Conservation (phyloP, 352 stramenopile species). For the Elongisporangium senticosum region DNA sequence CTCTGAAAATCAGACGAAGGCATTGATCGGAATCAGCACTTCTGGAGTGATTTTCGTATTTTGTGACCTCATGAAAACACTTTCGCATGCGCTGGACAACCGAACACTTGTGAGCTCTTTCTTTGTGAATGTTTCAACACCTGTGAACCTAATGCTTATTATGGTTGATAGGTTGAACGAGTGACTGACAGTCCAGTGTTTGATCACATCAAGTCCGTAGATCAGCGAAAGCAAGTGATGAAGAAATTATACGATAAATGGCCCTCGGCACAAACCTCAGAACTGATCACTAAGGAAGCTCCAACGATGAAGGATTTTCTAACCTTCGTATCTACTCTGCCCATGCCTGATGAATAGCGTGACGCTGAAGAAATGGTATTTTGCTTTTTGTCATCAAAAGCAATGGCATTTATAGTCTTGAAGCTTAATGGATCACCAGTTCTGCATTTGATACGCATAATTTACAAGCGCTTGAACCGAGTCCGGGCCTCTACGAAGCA, state of each 20-base stretch:
- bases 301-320: slow-evolving; percentile 12
- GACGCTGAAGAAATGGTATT: neutral
- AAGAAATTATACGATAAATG: slow-evolving; percentile 23
- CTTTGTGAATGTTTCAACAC: neutral
- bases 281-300: neutral
- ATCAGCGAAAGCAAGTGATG: slow-evolving; percentile 38
- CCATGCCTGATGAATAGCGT: neutral
- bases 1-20: slow-evolving; percentile 1
- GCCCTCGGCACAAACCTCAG: neutral
- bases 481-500: slow-evolving; percentile 63
- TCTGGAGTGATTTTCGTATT: slow-evolving; percentile 64
- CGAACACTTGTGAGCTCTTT: slow-evolving; percentile 33
- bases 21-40: slow-evolving; percentile 54
- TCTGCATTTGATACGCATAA: slow-evolving; percentile 66
- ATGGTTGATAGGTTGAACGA: slow-evolving; percentile 20
- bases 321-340: neutral
- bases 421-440: slow-evolving; percentile 54
- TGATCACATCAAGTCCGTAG: slow-evolving; percentile 27
- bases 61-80: slow-evolving; percentile 31
- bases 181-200: slow-evolving; percentile 29
- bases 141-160: neutral
- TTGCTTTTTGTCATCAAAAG: neutral
- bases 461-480: slow-evolving; percentile 57
- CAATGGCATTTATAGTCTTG: slow-evolving; percentile 8
- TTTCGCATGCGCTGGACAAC: slow-evolving; percentile 33